Evolutionary conservation across 140 eudicot genomes (phyloP), one percentile per base, ranked within the genome.

Genomic region (Bidens hawaiensis): DNA sequence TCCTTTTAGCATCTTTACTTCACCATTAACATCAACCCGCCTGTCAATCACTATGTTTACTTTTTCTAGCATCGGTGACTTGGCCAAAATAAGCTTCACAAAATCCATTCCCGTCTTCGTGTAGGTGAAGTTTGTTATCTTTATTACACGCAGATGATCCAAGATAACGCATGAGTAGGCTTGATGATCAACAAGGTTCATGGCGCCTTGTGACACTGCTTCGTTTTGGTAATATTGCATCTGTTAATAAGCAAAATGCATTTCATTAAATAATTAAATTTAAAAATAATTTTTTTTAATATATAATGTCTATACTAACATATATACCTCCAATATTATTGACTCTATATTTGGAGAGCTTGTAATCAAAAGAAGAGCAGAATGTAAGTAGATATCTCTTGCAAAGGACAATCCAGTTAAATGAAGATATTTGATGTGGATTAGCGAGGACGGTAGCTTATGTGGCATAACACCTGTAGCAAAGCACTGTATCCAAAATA

Each of bases 251-350:
- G n/a, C 34, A 52, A 52, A 52, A 24, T 1, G 6, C 4, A 6
- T 24, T 21, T 52, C 17, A 52, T 52, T 23, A 24, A 9, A 23
- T 12, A 12, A 12, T n/a, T 17, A 21, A 11, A 1, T 16, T 4
- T 3, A 48, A 36, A 23, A 22, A 9, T 17, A 46, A n/a, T n/a
- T n/a, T n/a, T n/a, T n/a, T n/a, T n/a, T n/a, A 52, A 52, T 23
- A 51, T 23, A 24, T 0, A 24, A 19, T 0, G 6, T 52, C 33
- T 52, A 25, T 34, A 24, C 34, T 23, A 13, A 23, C 25, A 23
- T 62, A 62, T 52, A 23, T 62, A 62, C 68, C 68, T 62, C 42
- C 55, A 62, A 1, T 11, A 43, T 15, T 15, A 45, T 25, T n/a
- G 22, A 42, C 56, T 62, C 42, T 10, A 45, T 43, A 17, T 62